phyloP scores from a whole-genome alignment of 371 early-diverging fungal species.

The Zopfochytrium polystomum region DNA sequence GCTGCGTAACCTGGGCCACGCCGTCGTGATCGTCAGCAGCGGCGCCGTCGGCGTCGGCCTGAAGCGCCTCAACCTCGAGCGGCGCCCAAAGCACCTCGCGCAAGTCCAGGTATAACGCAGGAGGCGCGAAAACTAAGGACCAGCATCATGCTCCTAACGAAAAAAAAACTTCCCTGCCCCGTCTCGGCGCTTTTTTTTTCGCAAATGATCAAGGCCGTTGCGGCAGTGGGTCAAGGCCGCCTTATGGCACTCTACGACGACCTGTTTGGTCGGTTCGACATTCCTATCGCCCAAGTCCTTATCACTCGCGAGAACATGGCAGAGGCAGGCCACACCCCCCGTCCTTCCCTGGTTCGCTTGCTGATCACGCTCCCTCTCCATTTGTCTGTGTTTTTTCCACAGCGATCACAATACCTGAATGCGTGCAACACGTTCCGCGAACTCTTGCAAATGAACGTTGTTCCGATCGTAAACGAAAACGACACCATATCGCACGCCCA shows the following conservation, averaged over 20 bases:
- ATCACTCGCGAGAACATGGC: constrained; percentile 86
- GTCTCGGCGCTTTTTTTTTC: neutral
- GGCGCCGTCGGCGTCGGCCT: constrained; percentile 93
- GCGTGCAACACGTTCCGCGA: constrained; percentile 89
- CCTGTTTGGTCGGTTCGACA: constrained; percentile 85
- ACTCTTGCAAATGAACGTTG: constrained; percentile 80
- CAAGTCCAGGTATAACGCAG: no score
- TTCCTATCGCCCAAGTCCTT: constrained; percentile 89
- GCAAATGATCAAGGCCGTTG: constrained; percentile 69
- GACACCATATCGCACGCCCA: constrained; percentile 88
- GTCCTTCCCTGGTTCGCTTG: neutral
- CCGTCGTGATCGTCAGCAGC: constrained; percentile 85
- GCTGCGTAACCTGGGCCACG: constrained; percentile 74
- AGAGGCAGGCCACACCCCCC: constrained; percentile 59
- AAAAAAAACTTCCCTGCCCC: no score
- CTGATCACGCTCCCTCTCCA: no score
- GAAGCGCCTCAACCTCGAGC: constrained; percentile 66
- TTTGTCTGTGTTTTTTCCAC: constrained; percentile 17
- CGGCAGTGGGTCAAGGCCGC: constrained; percentile 93
- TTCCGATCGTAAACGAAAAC: constrained; percentile 97
- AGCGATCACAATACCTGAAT: constrained; percentile 91
- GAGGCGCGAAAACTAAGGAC: no score
- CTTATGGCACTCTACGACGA: constrained; percentile 93
- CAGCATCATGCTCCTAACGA: no score
- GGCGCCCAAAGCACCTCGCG: no score